These are phyloP conservation scores for Plasmodium relictum DNA, from an alignment of 169 alveolate species.

Conservation along the genomic window DNA sequence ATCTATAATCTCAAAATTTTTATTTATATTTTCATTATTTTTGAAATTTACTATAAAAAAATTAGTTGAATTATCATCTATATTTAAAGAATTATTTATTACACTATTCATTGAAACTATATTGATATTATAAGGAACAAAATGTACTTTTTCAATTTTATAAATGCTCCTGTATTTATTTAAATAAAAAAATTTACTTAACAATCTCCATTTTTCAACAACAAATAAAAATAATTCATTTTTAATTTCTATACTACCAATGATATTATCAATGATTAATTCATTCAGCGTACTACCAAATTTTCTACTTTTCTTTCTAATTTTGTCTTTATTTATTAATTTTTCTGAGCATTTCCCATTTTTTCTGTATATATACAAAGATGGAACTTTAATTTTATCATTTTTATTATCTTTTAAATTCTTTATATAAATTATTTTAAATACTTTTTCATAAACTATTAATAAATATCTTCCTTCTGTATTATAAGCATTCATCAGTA, in stretches of 20 bases:
- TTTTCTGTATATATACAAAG: slow-evolving; percentile 39
- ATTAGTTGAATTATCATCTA: slow-evolving; percentile 57
- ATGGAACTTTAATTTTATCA: slow-evolving; percentile 52
- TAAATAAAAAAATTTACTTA: slow-evolving; percentile 65
- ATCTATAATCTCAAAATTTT: slow-evolving; percentile 51
- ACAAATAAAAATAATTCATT: slow-evolving; percentile 70
- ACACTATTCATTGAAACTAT: slow-evolving; percentile 30
- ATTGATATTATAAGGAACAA: slow-evolving; percentile 54
- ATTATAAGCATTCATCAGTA: slow-evolving; percentile 69
- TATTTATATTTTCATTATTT: slow-evolving; percentile 54
- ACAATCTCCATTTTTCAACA: slow-evolving; percentile 69
- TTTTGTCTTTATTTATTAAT: slow-evolving; percentile 49
- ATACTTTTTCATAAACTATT: slow-evolving; percentile 74
- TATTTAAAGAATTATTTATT: slow-evolving; percentile 47
- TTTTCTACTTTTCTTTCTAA: slow-evolving; percentile 56
- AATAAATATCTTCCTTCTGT: slow-evolving; percentile 75
- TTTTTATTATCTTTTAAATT: slow-evolving; percentile 64
- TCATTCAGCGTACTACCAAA: slow-evolving; percentile 64
- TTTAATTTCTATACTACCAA: slow-evolving; percentile 43
- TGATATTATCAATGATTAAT: slow-evolving; percentile 58
- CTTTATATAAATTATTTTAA: slow-evolving; percentile 73
- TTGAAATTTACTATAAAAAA: slow-evolving; percentile 33
- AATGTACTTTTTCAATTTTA: slow-evolving; percentile 72
- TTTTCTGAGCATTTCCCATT: slow-evolving; percentile 72
- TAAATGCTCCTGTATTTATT: slow-evolving; percentile 68